Conservation (phyloP, 345 rosid genomes). For the Melastoma malabathricum region DNA sequence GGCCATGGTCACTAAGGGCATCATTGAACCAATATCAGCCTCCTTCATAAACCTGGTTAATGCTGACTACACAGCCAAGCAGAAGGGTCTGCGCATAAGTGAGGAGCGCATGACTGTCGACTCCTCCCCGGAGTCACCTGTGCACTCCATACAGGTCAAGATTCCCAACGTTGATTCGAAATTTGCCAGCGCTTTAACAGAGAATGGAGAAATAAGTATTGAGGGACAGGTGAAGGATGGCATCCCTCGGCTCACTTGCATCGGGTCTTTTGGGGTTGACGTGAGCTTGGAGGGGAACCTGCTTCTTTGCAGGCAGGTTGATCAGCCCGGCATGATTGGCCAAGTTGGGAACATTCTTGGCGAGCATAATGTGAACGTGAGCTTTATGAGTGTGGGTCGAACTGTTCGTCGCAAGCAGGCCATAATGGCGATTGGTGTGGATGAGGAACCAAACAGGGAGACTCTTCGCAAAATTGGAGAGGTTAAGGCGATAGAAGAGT, state of each 20-base stretch:
- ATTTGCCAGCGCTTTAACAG: conserved; percentile 53
- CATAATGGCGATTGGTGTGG: conserved; percentile 65
- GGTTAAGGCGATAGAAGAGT: conserved; percentile 42
- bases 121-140: conserved; percentile 45
- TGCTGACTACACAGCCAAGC: conserved; percentile 55
- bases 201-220: conserved; percentile 39
- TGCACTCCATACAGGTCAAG: conserved; percentile 48
- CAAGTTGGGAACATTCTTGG: conserved; percentile 46
- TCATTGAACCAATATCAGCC: conserved; percentile 53
- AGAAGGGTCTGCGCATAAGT: conserved; percentile 41
- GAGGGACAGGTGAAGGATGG: conserved; percentile 68
- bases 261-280: conserved; percentile 58
- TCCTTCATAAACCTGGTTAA: conserved; percentile 55
- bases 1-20: conserved; percentile 62
- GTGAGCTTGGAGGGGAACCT: conserved; percentile 73
- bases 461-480: conserved; percentile 39
- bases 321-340: conserved; percentile 67
- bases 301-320: conserved; percentile 52
- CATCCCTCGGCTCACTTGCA: conserved; percentile 41
- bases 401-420: conserved; percentile 47
- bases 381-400: conserved; percentile 55
- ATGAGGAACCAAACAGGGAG: conserved; percentile 44
- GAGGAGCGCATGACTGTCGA: conserved; percentile 41
- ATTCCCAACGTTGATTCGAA: conserved; percentile 61
- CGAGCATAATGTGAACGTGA: conserved; percentile 54